Evolutionary conservation across 2,329 filamentous ascomycete species (phyloP).

Genomic region (Beauveria rudraprayagi): DNA sequence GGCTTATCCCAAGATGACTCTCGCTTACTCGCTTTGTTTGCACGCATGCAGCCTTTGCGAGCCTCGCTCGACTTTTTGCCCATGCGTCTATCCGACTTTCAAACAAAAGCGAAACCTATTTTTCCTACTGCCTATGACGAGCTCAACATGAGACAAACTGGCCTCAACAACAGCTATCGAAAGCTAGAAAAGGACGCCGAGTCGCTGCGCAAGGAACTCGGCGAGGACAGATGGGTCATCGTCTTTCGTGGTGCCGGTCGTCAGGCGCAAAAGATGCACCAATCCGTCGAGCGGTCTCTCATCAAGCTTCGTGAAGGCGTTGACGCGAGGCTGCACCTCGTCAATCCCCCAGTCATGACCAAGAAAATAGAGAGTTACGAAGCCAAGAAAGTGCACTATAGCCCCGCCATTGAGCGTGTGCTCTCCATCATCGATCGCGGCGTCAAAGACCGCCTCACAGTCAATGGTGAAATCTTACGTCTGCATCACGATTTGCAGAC

Average conservation of each 20-base stretch:
- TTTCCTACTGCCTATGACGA: constrained; percentile 92
- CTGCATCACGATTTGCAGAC: constrained; percentile 77
- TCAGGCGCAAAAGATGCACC: constrained; percentile 93
- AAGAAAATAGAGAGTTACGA: constrained; percentile 93
- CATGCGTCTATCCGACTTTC: constrained; percentile 85
- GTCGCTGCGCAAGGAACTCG: constrained; percentile 77
- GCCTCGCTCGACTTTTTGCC: constrained; percentile 93
- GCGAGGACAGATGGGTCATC: constrained; percentile 91
- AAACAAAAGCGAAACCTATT: constrained; percentile 63
- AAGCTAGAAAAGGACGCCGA: constrained; percentile 87
- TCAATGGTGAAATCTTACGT: constrained; percentile 89
- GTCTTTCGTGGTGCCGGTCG: constrained; percentile 89
- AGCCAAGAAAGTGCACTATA: constrained; percentile 89
- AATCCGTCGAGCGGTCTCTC: constrained; percentile 84
- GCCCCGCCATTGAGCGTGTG: constrained; percentile 85
- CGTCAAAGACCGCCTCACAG: constrained; percentile 88
- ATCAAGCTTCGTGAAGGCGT: constrained; percentile 73
- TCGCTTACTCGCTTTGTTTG: constrained; percentile 81
- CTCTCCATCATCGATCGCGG: constrained; percentile 90
- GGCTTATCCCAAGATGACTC: constrained; percentile 69
- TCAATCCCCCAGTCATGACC: constrained; percentile 58
- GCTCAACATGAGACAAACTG: constrained; percentile 64
- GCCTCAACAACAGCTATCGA: constrained; percentile 77
- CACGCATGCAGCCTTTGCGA: constrained; percentile 86
- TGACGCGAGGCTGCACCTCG: constrained; percentile 65